A percentile compares a stretch with the other conserved stretches of the same genome.
Conservation (phyloP, 352 stramenopile species). For the Pythium insidiosum region DNA sequence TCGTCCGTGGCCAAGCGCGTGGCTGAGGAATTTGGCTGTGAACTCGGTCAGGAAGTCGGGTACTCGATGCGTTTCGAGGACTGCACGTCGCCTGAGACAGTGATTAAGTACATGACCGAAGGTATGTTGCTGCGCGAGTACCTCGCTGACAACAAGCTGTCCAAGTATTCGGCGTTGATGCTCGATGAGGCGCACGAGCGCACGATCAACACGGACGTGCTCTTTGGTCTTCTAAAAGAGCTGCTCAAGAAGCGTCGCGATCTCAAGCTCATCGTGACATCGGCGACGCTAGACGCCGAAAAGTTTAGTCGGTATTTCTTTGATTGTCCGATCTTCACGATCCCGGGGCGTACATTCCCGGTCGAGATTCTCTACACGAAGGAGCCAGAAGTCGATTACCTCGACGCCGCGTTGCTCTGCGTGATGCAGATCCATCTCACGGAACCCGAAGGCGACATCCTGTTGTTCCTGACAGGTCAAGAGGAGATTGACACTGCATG, state of each 20-base stretch:
- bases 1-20: slow-evolving; percentile 97
- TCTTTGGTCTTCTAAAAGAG: slow-evolving; percentile 95
- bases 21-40: slow-evolving; percentile 93
- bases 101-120: slow-evolving; percentile 99
- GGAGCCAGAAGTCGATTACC: slow-evolving; percentile 97
- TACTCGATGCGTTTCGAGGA: slow-evolving; percentile 89
- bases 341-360: slow-evolving; percentile 96
- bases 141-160: slow-evolving; percentile 93
- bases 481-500: slow-evolving; percentile 99
- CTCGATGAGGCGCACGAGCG: slow-evolving; percentile 99
- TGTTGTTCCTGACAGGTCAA: slow-evolving; percentile 98
- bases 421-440: slow-evolving; percentile 99
- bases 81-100: slow-evolving; percentile 84
- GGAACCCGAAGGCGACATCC: slow-evolving; percentile 97
- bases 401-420: slow-evolving; percentile 96
- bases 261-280: slow-evolving; percentile 89
- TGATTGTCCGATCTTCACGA: slow-evolving; percentile 97
- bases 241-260: slow-evolving; percentile 80
- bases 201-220: slow-evolving; percentile 97
- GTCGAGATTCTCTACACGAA: slow-evolving; percentile 99
- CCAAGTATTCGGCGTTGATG: slow-evolving; percentile 94
- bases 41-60: slow-evolving; percentile 91
- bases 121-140: slow-evolving; percentile 99
- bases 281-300: slow-evolving; percentile 95
- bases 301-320: slow-evolving; percentile 99